phyloP scores from a whole-genome alignment of 495 filamentous ascomycete genomes.

The Daldinia loculata region DNA sequence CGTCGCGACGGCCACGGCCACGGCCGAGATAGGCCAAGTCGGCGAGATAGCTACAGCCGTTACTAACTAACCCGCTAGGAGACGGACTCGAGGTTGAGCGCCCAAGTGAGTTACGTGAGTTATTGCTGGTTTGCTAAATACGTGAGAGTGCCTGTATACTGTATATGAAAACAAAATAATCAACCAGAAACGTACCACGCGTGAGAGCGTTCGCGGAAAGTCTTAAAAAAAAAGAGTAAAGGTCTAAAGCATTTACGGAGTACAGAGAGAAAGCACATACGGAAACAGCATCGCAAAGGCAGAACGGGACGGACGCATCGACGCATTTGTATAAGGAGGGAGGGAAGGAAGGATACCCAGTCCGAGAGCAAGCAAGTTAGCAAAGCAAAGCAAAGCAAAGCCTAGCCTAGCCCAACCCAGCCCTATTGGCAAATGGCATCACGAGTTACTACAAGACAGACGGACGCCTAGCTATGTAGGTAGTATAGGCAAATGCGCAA shows the following conservation, averaged over 20 bases:
- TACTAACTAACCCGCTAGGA: neutral
- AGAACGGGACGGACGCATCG: conserved; percentile 25
- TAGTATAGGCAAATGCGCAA: conserved; percentile 21
- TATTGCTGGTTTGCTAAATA: conserved; percentile 2
- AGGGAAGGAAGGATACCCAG: conserved; percentile 26
- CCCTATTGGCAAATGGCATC: neutral
- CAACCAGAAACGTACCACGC: neutral
- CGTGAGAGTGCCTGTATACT: conserved; percentile 17
- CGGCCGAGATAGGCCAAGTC: conserved; percentile 16
- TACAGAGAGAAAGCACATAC: conserved; percentile 18
- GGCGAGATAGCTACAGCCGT: conserved; percentile 20
- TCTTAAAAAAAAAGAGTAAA: conserved; percentile 1
- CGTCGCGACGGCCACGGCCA: conserved; percentile 10
- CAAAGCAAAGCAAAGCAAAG: neutral
- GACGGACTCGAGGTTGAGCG: conserved; percentile 1
- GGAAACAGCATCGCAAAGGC: conserved; percentile 23
- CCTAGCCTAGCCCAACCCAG: neutral
- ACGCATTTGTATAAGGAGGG: conserved; percentile 16
- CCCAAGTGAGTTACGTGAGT: conserved; percentile 1
- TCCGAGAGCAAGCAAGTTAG: conserved; percentile 11
- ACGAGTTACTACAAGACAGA: neutral
- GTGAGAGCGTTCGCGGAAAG: conserved; percentile 12
- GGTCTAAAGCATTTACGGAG: conserved; percentile 30
- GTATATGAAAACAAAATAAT: conserved; percentile 17
- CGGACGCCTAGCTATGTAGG: conserved; percentile 16